Base-by-base conservation (phyloP, 2,329 filamentous ascomycete genomes). In the Fusarium siculi region DNA sequence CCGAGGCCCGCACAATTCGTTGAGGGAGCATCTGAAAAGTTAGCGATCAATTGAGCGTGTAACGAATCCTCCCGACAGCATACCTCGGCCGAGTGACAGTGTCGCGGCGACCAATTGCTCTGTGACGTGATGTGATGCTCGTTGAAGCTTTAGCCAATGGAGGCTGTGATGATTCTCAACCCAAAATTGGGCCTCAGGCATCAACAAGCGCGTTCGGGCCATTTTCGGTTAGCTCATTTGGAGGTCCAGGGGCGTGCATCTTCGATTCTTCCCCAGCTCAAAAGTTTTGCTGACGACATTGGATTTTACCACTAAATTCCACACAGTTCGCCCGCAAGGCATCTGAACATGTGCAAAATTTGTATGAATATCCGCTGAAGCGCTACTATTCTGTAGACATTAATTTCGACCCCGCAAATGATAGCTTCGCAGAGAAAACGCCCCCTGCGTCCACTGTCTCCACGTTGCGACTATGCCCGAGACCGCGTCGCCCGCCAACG, bases 361-460 rank as follows among this genome's bases (percentile, higher is more conserved):
- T 79, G 81, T 81, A 79, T 83, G 77, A 79, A 81, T 78, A 84
- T 80, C 85, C 81, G 78, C 77, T 85, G 81, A 85, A 82, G 77
- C 77, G 73, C 75, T 82, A 84, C 81, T 78, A 82, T 84, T 87
- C 81, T 77, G 81, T 86, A 86, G 89, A 91, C 86, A 79, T 84
- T 83, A 81, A 82, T 89, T 88, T 88, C 80, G 81, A 78, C 81
- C 67, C 81, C 77, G 82, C 88, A 88, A 86, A 91, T 91, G 89
- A 86, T 81, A 84, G 80, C 83, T 84, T 85, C 86, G 84, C 83
- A 81, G 86, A 87, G 85, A 83, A 85, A 82, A 84, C 86, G 85
- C 84, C 84, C 80, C 80, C 81, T 79, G 79, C 81, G 82, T 82
- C 81, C 81, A 81, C 80, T 77, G 77, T 80, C 80, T 81, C 84